Conservation (phyloP, 1,284 basidiomycete genomes). For the Ustilago vetiveriae region DNA sequence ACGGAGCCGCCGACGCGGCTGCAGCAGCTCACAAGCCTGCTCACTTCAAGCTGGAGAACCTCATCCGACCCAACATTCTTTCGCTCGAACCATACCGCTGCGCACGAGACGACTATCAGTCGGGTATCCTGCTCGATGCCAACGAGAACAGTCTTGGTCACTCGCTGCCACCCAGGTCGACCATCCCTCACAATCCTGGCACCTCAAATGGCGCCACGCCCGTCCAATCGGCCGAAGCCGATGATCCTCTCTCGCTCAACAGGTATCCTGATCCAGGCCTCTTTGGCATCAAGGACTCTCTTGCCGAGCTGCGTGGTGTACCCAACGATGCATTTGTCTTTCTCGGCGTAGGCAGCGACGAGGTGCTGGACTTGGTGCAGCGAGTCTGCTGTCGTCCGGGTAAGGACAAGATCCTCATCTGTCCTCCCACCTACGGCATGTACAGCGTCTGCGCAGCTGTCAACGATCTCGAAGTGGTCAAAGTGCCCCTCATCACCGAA, state of each 20-base stretch:
- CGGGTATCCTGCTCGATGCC: slow-evolving; percentile 94
- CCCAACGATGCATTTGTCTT: slow-evolving; percentile 75
- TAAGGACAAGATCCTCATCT: slow-evolving; percentile 74
- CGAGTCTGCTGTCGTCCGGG: slow-evolving; percentile 85
- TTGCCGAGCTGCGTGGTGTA: slow-evolving; percentile 73
- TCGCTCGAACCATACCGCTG: slow-evolving; percentile 91
- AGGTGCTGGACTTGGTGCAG: slow-evolving; percentile 94
- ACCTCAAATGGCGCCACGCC: slow-evolving; percentile 22
- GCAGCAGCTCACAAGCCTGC: slow-evolving; percentile 61
- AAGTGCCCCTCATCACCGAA: slow-evolving; percentile 80
- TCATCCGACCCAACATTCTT: slow-evolving; percentile 93
- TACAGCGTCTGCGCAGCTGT: slow-evolving; percentile 93
- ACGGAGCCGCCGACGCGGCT: slow-evolving; percentile 22
- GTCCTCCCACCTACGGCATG: slow-evolving; percentile 97
- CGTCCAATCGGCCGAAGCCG: slow-evolving; percentile 19
- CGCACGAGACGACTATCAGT: slow-evolving; percentile 93
- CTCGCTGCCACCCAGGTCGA: slow-evolving; percentile 72
- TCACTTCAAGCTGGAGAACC: slow-evolving; percentile 64
- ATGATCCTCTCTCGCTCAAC: slow-evolving; percentile 73
- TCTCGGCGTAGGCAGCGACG: slow-evolving; percentile 95
- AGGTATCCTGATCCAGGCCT: slow-evolving; percentile 88
- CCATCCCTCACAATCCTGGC: slow-evolving; percentile 43
- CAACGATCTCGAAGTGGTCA: slow-evolving; percentile 87
- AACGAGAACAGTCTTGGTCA: slow-evolving; percentile 96
- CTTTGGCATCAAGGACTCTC: slow-evolving; percentile 79